Base-by-base conservation (phyloP, 306 rosid genomes). In the Quercus variabilis region DNA sequence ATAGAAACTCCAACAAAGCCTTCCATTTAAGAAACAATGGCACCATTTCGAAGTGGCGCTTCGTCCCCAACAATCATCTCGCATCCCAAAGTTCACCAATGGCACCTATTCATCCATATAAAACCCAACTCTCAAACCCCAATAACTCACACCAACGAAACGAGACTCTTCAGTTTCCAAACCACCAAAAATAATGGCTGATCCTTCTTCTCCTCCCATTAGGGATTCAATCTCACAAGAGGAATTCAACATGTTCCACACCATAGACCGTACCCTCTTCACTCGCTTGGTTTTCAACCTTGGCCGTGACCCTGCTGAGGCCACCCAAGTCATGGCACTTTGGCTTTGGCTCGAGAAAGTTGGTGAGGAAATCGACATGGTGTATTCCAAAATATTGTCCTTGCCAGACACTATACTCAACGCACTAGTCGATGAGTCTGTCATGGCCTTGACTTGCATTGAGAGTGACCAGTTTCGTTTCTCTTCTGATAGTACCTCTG, bases 341-440 rank as follows among this genome's bases (percentile, higher is more conserved):
- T 76, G 92, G 83, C 31, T 93, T 68, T 93, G 97, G 95, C 75
- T 90, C 0, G 98, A 93, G 35, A 79, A 69, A 0, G 33, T 20
- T 1, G 74, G 67, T 5, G 62, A 56, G 3, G 76, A 86, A 28
- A 68, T 23, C 19, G 74, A 63, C 51, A 17, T 82, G 20, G 62
- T 91, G 0, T 35, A 67, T 17, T 4, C 70, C 28, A 87, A 81
- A 43, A 21, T 90, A 9, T 70, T 84, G 11, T 46, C 46, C 1
- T 85, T 91, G 26, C 85, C 93, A 0, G 75, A 89, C 25, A 1
- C 14, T 0, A 60, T 78, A 5, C 71, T 93, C 1, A 43, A 31
- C 5, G 82, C 49, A 5, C 71, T 93, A 0, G 86, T 80, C 0
- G 81, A 87, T 0, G 98, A 94, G 80, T 76, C 78, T 4, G 46